phyloP scores from a whole-genome alignment of 108 stramenopile genomes.

The Nitzschia palea region DNA sequence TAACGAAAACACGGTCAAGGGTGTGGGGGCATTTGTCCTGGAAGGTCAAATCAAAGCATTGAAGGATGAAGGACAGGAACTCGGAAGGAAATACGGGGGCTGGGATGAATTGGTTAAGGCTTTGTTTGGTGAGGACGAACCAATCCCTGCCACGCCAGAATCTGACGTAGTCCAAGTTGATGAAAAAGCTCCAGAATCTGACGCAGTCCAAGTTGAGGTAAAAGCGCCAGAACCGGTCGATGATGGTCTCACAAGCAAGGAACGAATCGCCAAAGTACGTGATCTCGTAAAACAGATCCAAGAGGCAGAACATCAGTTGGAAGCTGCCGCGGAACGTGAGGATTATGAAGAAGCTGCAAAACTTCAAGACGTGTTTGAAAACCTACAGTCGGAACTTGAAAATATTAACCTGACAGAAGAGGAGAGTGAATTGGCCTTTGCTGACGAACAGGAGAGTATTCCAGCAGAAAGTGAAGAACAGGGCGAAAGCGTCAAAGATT shows the following conservation, averaged over 20 bases:
- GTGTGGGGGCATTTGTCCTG: conserved; percentile 72
- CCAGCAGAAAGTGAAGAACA: conserved; percentile 9
- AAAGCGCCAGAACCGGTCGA: neutral
- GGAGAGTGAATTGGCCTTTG: conserved; percentile 43
- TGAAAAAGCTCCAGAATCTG: neutral
- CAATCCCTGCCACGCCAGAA: neutral
- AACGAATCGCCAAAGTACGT: conserved; percentile 33
- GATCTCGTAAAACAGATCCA: conserved; percentile 24
- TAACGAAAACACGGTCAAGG: conserved; percentile 52
- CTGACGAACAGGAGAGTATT: conserved; percentile 17
- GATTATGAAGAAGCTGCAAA: conserved; percentile 57
- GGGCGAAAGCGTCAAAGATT: neutral
- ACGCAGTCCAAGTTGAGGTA: neutral
- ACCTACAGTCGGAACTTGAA: conserved; percentile 35
- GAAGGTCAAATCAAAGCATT: conserved; percentile 70
- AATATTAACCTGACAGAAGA: conserved; percentile 49
- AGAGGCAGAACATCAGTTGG: conserved; percentile 37
- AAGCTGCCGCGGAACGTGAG: conserved; percentile 48
- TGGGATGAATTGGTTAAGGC: conserved; percentile 46
- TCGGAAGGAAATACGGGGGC: conserved; percentile 69
- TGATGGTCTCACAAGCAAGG: conserved; percentile 25
- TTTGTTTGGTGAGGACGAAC: neutral
- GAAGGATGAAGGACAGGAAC: conserved; percentile 46
- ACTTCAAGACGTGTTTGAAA: conserved; percentile 43
- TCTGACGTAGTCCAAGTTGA: conserved; percentile 5